These are phyloP conservation scores for Diaporthe destruens DNA, from an alignment of 2,329 filamentous ascomycete genomes.

Conservation along the genomic window DNA sequence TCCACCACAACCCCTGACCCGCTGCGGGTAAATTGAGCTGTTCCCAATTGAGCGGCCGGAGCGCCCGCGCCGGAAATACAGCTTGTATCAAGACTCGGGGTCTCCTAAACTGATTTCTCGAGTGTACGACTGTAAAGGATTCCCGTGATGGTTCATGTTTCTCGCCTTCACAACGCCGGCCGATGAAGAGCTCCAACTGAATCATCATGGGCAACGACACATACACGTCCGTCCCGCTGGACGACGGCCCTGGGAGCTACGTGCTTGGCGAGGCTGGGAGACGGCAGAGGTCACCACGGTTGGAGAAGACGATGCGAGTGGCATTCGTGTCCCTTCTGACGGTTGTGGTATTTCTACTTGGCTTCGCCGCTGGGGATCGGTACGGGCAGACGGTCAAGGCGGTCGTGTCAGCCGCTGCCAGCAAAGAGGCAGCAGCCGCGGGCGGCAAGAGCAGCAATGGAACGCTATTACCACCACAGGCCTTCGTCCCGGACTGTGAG, in stretches of 20 bases:
- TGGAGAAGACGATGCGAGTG: constrained; percentile 19
- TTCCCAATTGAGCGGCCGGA: constrained; percentile 25
- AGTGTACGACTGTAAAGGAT: background rate
- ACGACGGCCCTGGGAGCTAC: constrained; percentile 24
- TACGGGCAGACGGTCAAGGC: constrained; percentile 26
- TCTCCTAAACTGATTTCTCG: background rate
- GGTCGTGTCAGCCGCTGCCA: background rate
- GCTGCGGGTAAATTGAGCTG: constrained; percentile 22
- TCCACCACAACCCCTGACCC: constrained; percentile 27
- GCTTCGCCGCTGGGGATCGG: constrained; percentile 32
- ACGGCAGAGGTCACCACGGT: background rate
- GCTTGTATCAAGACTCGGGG: constrained; percentile 13
- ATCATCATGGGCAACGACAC: constrained; percentile 33
- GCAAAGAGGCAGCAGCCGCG: background rate
- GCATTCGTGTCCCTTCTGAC: constrained; percentile 1
- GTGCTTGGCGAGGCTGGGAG: constrained; percentile 11
- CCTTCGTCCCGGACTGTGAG: constrained; percentile 38
- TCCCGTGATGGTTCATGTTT: background rate
- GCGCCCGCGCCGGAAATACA: constrained; percentile 24
- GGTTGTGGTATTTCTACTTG: constrained; percentile 20
- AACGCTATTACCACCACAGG: constrained; percentile 21
- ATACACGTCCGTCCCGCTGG: constrained; percentile 12
- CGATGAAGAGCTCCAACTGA: background rate
- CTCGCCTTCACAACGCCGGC: background rate
- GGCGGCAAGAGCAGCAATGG: background rate